Evolutionary conservation across 2,329 filamentous ascomycete genomes (phyloP).

Genomic region (Lasiodiplodia sp.): DNA sequence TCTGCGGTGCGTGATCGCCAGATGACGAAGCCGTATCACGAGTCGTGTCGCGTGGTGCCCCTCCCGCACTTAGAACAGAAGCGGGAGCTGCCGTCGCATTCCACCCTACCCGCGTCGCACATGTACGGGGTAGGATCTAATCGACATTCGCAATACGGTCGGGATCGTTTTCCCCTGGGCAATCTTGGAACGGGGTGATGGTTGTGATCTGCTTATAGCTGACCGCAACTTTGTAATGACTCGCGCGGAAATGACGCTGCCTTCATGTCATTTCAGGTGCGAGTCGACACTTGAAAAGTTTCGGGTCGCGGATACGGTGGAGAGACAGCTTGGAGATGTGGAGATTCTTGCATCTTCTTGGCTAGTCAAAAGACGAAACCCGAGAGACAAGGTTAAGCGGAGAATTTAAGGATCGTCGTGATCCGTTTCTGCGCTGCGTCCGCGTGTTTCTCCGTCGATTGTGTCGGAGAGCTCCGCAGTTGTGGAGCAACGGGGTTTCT

Average conservation of each 20-base stretch:
- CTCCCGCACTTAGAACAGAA: not conserved
- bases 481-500: no score
- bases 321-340: no score
- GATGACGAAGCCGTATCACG: not conserved
- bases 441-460: no score
- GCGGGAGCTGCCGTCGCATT: constrained; percentile 5
- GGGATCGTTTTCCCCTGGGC: not conserved
- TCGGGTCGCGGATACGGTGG: no score
- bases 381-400: no score
- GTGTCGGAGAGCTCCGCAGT: no score
- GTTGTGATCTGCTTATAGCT: constrained; percentile 12
- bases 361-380: no score
- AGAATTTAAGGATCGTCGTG: no score
- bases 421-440: no score
- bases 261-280: no score
- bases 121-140: constrained; percentile 34
- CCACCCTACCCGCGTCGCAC: not conserved
- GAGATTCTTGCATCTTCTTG: no score
- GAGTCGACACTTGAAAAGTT: no score
- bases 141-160: not conserved
- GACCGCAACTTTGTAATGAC: constrained; percentile 19
- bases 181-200: not conserved
- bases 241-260: constrained; percentile 12
- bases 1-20: not conserved
- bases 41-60: constrained; percentile 3